Conservation (phyloP, 1,139 yeast genomes). For the Yamadazyma oceani region DNA sequence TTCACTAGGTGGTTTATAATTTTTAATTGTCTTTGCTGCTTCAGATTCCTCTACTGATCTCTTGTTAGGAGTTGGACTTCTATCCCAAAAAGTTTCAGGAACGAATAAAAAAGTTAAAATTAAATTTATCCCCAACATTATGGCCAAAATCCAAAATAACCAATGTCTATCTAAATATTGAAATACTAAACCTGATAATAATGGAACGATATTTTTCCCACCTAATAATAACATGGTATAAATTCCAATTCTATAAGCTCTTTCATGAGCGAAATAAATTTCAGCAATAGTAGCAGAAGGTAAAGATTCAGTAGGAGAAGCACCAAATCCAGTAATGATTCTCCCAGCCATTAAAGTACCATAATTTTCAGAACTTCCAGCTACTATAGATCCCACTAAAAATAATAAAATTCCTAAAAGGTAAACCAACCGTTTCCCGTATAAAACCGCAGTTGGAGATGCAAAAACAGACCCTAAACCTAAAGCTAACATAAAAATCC, state of each 20-base stretch:
- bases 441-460: constrained; percentile 58
- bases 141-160: constrained; percentile 61
- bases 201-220: constrained; percentile 61
- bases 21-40: constrained; percentile 44
- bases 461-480: constrained; percentile 61
- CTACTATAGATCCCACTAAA: constrained; percentile 56
- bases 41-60: constrained; percentile 51
- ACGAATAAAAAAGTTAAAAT: constrained; percentile 52
- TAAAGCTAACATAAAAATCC: constrained; percentile 58
- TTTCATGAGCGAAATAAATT: constrained; percentile 62
- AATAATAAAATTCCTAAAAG: constrained; percentile 49
- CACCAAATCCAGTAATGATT: constrained; percentile 57
- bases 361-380: constrained; percentile 48
- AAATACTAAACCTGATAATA: constrained; percentile 55
- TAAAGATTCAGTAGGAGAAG: constrained; percentile 61
- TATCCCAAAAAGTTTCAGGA: constrained; percentile 67
- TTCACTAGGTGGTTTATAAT: constrained; percentile 27
- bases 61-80: constrained; percentile 51
- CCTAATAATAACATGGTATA: constrained; percentile 62
- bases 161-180: constrained; percentile 54
- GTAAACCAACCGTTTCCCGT: constrained; percentile 60
- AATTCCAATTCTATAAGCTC: constrained; percentile 63
- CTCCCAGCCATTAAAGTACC: constrained; percentile 59
- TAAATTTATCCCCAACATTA: constrained; percentile 50
- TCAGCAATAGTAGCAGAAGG: constrained; percentile 66